Evolutionary conservation across 768 basidiomycete genomes (phyloP), one percentile per base, ranked within the genome.

Genomic region (Tricholoma matsutake): DNA sequence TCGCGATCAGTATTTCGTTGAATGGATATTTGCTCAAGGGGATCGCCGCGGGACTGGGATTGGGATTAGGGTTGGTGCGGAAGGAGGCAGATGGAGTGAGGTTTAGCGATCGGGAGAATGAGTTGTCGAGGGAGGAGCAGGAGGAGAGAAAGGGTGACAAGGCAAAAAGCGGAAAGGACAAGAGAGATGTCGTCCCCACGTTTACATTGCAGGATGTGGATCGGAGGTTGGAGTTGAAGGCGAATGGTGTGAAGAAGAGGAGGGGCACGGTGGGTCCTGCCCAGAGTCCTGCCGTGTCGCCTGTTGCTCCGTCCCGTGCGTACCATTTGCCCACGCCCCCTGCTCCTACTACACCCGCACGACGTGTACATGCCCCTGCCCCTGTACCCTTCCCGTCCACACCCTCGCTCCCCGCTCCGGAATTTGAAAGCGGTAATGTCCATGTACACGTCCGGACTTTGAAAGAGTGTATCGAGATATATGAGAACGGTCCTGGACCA

Each of bases 21-120:
- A 99, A 99, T 64, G 96, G 95, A 3, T 98, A 93, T 70, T 81
- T 98, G 14, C 83, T 99, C 61, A 96, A 94, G 74, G 91, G 90
- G 4, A 89, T 92, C 45, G 88, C 87, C 0, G 85, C 85, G 10
- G 87, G 84, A 31, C 66, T 78, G 0, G 76, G 74, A 2, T 71
- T 71, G n/a, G 69, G 70, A 43, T 47, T 68, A 5, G 63, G 67
- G 56, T 64, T 58, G 37, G 66, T 64, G 35, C 32, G 57, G 58
- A 67, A 64, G 58, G 52, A 60, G 52, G 43, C 62, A 54, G 69
- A 62, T 49, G 67, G 65, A 31, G 71, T 70, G 16, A 45, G 73
- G 35, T 71, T 76, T 59, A 54, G 67, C 53, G 67, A 64, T 52
- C 55, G 61, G 35, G 53, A 65, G 22, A 53, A 59, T 49, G 61